phyloP scores from a whole-genome alignment of 257 asterid genomes.

The Mentha longifolia region DNA sequence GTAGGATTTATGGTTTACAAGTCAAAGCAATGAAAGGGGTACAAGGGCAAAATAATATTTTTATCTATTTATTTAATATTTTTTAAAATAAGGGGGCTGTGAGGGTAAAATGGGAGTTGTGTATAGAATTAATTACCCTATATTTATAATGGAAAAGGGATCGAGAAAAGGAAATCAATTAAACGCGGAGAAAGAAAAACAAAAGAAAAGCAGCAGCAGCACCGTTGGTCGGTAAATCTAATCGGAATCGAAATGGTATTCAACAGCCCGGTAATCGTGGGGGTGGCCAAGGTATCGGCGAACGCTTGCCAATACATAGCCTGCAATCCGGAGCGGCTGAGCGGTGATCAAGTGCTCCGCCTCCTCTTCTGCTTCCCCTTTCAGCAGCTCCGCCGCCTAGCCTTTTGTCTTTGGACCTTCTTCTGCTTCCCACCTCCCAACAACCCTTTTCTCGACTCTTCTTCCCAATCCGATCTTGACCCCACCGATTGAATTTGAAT shows the following conservation, averaged over 20 bases:
- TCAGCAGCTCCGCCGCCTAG: slow-evolving; percentile 70
- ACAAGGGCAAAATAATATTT: too few relatives aligned
- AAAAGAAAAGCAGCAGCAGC: too few relatives aligned
- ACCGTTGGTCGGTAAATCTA: too few relatives aligned
- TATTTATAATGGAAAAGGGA: too few relatives aligned
- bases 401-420: slow-evolving; percentile 70
- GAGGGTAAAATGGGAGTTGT: too few relatives aligned
- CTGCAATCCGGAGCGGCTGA: slow-evolving; percentile 76
- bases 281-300: slow-evolving; percentile 75
- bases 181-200: too few relatives aligned
- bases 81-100: too few relatives aligned
- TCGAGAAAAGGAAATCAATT: too few relatives aligned
- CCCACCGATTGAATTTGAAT: slow-evolving; percentile 17
- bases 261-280: slow-evolving; percentile 60
- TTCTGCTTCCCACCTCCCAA: slow-evolving; percentile 63
- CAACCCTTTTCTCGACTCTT: slow-evolving; percentile 35
- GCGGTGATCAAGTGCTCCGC: slow-evolving; percentile 67
- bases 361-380: slow-evolving; percentile 83
- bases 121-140: too few relatives aligned
- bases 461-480: slow-evolving; percentile 44
- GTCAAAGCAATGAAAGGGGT: too few relatives aligned
- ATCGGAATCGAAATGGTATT: slow-evolving; percentile 58
- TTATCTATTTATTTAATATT: too few relatives aligned
- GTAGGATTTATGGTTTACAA: too few relatives aligned
- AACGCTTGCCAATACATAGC: slow-evolving; percentile 75